Evolutionary conservation across 345 rosid species (phyloP).

Genomic region (Brassica carinata): DNA sequence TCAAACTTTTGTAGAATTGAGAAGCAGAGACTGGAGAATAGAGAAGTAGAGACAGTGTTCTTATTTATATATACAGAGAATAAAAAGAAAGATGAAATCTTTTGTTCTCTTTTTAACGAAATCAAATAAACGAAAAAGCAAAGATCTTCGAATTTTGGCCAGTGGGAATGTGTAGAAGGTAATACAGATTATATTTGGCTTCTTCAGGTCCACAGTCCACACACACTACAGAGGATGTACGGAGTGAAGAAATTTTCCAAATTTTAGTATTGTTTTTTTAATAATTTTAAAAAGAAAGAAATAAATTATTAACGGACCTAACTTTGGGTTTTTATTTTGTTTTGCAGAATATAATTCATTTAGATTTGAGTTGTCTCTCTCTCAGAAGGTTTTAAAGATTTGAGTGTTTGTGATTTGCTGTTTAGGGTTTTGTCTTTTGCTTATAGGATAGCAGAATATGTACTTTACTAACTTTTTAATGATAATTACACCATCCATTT

Average conservation of each 20-base stretch:
- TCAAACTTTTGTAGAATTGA: not conserved
- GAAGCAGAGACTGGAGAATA: not conserved
- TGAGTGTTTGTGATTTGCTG: slow-evolving; percentile 14
- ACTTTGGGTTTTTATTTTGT: not conserved
- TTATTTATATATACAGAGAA: slow-evolving; percentile 35
- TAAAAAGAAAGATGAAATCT: slow-evolving; percentile 31
- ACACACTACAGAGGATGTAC: slow-evolving; percentile 18
- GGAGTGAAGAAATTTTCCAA: slow-evolving; percentile 6
- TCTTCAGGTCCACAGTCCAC: slow-evolving; percentile 26
- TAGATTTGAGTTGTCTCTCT: not conserved
- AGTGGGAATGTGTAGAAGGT: slow-evolving; percentile 29
- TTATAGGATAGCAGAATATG: not conserved
- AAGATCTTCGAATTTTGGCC: slow-evolving; percentile 33
- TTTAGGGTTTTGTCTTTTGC: slow-evolving; percentile 2
- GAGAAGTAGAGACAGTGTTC: slow-evolving; percentile 11
- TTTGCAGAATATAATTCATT: not conserved
- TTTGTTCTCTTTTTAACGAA: slow-evolving; percentile 17
- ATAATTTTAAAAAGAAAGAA: not conserved
- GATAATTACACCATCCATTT: too few relatives aligned
- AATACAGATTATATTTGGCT: slow-evolving; percentile 12
- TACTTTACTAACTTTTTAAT: not conserved
- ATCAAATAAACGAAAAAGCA: slow-evolving; percentile 30
- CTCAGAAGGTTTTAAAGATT: slow-evolving; percentile 20
- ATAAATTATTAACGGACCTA: slow-evolving; percentile 13
- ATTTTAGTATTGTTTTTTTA: not conserved